Evolutionary conservation across 345 rosid genomes (phyloP).

Genomic region (Gossypium sturtianum): DNA sequence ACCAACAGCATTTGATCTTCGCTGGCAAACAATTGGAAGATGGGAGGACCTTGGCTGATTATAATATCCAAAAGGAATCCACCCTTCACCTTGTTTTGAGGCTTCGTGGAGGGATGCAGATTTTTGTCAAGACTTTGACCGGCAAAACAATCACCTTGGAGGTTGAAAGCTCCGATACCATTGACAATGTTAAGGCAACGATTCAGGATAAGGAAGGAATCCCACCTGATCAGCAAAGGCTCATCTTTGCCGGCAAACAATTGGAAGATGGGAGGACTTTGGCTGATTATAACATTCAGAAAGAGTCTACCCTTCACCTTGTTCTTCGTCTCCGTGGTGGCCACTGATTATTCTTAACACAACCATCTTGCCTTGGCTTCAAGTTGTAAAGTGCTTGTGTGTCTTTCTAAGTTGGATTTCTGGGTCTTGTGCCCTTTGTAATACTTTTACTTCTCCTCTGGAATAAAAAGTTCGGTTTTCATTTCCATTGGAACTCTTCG

Average conservation of each 20-base stretch:
- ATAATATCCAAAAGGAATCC: constrained; percentile 17
- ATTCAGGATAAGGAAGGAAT: constrained; percentile 16
- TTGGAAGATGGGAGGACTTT: neutral
- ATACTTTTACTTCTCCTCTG: neutral
- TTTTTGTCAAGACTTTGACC: constrained; percentile 10
- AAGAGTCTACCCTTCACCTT: constrained; percentile 18
- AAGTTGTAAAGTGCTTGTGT: too few relatives aligned
- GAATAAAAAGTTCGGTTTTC: neutral
- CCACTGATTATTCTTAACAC: neutral
- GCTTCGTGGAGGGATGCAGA: constrained; percentile 18
- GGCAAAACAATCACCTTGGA: constrained; percentile 7
- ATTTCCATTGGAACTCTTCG: too few relatives aligned
- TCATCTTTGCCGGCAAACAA: constrained; percentile 20
- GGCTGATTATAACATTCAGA: constrained; percentile 19
- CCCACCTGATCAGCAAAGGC: constrained; percentile 12
- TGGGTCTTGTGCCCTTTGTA: neutral
- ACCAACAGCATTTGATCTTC: constrained; percentile 13
- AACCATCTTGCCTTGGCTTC: too few relatives aligned
- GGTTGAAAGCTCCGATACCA: constrained; percentile 7
- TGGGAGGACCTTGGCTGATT: constrained; percentile 12
- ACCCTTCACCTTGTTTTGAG: constrained; percentile 19
- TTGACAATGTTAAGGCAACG: constrained; percentile 14
- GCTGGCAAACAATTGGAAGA: constrained; percentile 12
- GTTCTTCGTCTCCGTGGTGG: constrained; percentile 17
- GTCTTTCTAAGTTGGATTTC: neutral